Percentiles rank a stretch among this genome's conserved stretches.
phyloP scores from a whole-genome alignment of 257 asterid genomes.

The Solanum megistacrolobum region DNA sequence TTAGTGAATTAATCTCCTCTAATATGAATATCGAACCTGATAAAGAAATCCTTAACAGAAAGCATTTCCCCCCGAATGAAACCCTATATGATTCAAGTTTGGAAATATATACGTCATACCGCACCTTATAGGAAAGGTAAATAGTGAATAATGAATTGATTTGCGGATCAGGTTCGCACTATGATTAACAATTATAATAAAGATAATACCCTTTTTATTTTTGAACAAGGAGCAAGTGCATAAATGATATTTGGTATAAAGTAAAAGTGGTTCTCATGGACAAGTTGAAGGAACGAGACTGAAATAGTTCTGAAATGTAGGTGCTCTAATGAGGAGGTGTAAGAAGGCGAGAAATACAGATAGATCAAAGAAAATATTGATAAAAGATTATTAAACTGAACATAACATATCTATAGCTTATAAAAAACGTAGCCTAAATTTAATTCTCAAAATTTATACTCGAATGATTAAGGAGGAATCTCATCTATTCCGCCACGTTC shows the following conservation, averaged over 20 bases:
- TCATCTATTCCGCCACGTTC: neutral
- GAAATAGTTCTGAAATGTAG: neutral
- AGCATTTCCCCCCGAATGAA: rapidly evolving
- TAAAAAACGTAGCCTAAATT: neutral
- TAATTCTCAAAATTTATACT: neutral
- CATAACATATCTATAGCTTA: neutral
- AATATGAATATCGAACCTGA: too few relatives aligned
- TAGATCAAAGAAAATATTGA: neutral
- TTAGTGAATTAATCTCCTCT: neutral
- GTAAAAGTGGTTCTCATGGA: too few relatives aligned
- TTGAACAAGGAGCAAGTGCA: neutral
- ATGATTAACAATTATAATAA: neutral
- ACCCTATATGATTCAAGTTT: neutral
- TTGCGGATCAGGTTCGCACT: neutral
- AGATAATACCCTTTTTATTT: neutral
- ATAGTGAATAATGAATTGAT: neutral
- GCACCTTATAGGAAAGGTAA: neutral
- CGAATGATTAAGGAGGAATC: neutral
- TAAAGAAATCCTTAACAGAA: too few relatives aligned
- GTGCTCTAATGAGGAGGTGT: neutral
- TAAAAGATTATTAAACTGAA: neutral
- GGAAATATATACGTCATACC: neutral
- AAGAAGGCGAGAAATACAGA: neutral
- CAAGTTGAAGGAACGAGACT: neutral
- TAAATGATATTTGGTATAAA: neutral